These are phyloP conservation scores for Xerocomus cyaneibrunnescens DNA, from an alignment of 1,284 basidiomycete species.

Conservation along the genomic window DNA sequence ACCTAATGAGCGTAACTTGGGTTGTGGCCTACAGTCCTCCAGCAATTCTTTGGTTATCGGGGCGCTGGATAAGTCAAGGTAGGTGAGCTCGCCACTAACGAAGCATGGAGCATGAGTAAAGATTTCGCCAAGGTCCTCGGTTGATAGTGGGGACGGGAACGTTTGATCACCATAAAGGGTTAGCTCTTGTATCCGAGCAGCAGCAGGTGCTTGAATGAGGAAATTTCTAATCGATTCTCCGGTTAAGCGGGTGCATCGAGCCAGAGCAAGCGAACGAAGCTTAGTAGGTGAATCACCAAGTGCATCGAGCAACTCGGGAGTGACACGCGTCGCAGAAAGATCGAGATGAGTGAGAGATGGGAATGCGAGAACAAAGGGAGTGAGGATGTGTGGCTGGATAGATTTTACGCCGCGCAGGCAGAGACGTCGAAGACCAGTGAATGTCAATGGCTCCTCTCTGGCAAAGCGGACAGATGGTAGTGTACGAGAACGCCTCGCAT, in stretches of 20 bases:
- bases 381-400: conserved; percentile 68
- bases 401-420: conserved; percentile 85
- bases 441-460: conserved; percentile 55
- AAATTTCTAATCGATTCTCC: conserved; percentile 79
- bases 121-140: conserved; percentile 69
- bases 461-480: conserved; percentile 32
- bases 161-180: conserved; percentile 90
- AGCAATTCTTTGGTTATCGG: conserved; percentile 69
- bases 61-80: conserved; percentile 88
- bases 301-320: conserved; percentile 70
- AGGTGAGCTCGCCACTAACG: conserved; percentile 71
- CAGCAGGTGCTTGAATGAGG: conserved; percentile 68
- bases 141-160: conserved; percentile 77
- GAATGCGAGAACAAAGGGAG: conserved; percentile 82
- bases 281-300: conserved; percentile 69
- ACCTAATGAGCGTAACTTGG: conserved; percentile 81
- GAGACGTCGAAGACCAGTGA: conserved; percentile 81
- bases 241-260: conserved; percentile 83
- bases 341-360: conserved; percentile 89
- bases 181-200: conserved; percentile 69
- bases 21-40: conserved; percentile 64
- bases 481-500: conserved; percentile 34
- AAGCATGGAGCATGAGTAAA: conserved; percentile 82
- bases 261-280: conserved; percentile 82
- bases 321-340: conserved; percentile 81